Conservation (phyloP, 1,284 basidiomycete genomes). For the Cryptococcus neoformans region DNA sequence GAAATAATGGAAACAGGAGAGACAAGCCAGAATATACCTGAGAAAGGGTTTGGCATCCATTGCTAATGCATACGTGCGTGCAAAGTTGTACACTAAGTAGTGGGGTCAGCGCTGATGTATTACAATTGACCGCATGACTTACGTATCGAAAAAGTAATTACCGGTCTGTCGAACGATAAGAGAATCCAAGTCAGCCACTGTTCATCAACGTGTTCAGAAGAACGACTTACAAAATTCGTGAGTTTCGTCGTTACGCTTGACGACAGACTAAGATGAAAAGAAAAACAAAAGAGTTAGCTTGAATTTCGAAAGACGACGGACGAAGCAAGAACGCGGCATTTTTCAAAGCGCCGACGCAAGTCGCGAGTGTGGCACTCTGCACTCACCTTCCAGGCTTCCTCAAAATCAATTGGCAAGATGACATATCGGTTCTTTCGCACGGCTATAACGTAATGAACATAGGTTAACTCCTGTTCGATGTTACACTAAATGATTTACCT, state of each 20-base stretch:
- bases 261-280: slow-evolving; percentile 59
- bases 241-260: slow-evolving; percentile 90
- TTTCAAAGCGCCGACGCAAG: neutral
- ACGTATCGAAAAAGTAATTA: slow-evolving; percentile 13
- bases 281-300: slow-evolving; percentile 10
- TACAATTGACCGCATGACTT: slow-evolving; percentile 8
- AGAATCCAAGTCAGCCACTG: slow-evolving; percentile 5
- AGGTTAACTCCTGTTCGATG: too few relatives aligned
- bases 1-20: slow-evolving; percentile 7
- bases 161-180: slow-evolving; percentile 25
- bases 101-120: neutral
- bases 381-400: slow-evolving; percentile 96
- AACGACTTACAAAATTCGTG: slow-evolving; percentile 83
- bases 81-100: slow-evolving; percentile 2
- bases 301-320: slow-evolving; percentile 3
- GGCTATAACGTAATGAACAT: slow-evolving; percentile 54
- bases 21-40: neutral
- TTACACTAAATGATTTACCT: slow-evolving; percentile 55
- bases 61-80: slow-evolving; percentile 1
- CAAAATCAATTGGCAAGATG: slow-evolving; percentile 95
- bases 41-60: too few relatives aligned
- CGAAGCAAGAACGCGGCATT: neutral
- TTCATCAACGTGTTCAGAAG: neutral
- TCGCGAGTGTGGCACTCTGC: slow-evolving; percentile 19
- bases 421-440: slow-evolving; percentile 98